Evolutionary conservation across 2,329 filamentous ascomycete genomes (phyloP).

Genomic region (Colletotrichum tropicicola): DNA sequence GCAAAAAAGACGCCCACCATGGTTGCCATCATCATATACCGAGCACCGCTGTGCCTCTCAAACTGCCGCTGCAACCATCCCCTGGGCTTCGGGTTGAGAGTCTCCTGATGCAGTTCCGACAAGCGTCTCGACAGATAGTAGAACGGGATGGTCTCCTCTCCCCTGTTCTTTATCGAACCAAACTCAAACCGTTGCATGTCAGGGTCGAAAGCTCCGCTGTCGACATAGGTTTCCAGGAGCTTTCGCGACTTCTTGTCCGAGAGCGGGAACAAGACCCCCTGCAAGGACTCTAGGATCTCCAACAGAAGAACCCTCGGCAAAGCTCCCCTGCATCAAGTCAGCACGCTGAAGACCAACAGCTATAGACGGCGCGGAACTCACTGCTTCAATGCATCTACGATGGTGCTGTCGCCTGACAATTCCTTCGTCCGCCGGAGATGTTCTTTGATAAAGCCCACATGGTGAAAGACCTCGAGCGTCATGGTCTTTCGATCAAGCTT

Average conservation of each 20-base stretch:
- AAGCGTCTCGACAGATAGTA: slow-evolving; percentile 28
- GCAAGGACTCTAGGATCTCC: slow-evolving; percentile 26
- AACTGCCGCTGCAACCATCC: slow-evolving; percentile 29
- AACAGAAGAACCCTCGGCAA: slow-evolving; percentile 27
- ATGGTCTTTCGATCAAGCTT: slow-evolving; percentile 11
- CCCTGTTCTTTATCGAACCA: neutral
- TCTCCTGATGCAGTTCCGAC: slow-evolving; percentile 30
- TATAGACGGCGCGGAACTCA: too few relatives aligned
- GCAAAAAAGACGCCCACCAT: slow-evolving; percentile 33
- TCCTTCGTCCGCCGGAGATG: slow-evolving; percentile 24
- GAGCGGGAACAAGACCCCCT: slow-evolving; percentile 30
- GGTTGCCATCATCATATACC: slow-evolving; percentile 37
- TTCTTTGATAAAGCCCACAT: slow-evolving; percentile 26
- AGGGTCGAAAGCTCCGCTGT: slow-evolving; percentile 25
- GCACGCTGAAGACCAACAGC: neutral
- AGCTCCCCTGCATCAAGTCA: slow-evolving; percentile 19
- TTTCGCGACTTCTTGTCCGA: slow-evolving; percentile 24
- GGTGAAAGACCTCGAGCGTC: slow-evolving; percentile 25
- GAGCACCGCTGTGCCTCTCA: slow-evolving; percentile 33
- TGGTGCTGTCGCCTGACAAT: neutral
- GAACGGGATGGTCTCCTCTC: slow-evolving; percentile 22
- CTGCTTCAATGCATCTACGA: neutral
- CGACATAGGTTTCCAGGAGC: slow-evolving; percentile 12
- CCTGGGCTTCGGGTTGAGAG: slow-evolving; percentile 31
- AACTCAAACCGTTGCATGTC: slow-evolving; percentile 24